phyloP scores from a whole-genome alignment of 73 alveolate species.

The Tetrahymena thermophila region DNA sequence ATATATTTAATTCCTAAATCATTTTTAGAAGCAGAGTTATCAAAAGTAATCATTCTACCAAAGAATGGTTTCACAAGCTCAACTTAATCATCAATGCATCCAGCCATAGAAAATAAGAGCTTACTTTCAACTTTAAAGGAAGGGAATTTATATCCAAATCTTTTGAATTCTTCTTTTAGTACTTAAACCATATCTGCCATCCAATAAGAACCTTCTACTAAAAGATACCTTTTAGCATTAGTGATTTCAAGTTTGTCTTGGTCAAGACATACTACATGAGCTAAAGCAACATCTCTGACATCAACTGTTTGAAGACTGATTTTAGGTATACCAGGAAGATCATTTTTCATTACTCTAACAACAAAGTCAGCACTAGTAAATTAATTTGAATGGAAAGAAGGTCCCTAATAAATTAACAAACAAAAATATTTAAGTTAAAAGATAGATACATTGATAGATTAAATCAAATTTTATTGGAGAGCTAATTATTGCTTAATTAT shows the following conservation, averaged over 20 bases:
- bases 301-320: conserved; percentile 38
- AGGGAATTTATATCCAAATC: conserved; percentile 12
- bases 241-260: neutral
- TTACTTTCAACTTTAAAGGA: neutral
- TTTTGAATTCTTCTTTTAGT: conserved; percentile 11
- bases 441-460: neutral
- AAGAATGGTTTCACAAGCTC: neutral
- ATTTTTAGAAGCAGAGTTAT: neutral
- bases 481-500: neutral
- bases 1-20: neutral
- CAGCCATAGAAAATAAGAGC: neutral
- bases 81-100: neutral
- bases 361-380: conserved; percentile 34
- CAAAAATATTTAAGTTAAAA: neutral
- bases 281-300: conserved; percentile 54
- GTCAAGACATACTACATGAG: conserved; percentile 44
- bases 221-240: conserved; percentile 5
- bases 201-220: neutral
- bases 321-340: conserved; percentile 57
- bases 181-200: neutral
- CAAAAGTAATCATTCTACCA: neutral
- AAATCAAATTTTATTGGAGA: neutral
- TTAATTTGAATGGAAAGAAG: neutral
- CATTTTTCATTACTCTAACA: conserved; percentile 22
- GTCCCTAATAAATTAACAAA: neutral